Evolutionary conservation across 2,329 filamentous ascomycete species (phyloP).

Genomic region (Ilyonectria destructans): DNA sequence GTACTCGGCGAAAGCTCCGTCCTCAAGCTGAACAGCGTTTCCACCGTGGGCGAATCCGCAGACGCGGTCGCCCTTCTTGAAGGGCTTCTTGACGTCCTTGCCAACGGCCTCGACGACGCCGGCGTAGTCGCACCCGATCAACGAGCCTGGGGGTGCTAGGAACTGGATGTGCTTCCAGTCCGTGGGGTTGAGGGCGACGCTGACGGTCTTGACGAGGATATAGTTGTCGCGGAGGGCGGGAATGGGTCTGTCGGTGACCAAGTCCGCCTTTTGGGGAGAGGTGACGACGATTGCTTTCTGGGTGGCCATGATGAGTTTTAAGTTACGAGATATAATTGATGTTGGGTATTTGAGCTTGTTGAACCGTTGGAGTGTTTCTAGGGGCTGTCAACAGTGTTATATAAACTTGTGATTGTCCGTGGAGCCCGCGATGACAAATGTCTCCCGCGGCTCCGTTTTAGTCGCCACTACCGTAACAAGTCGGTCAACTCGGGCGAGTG

Average conservation of each 20-base stretch:
- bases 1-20: conserved; percentile 61
- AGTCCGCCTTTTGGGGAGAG: background rate
- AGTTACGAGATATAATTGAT: too few relatives aligned
- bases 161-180: conserved; percentile 52
- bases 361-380: background rate
- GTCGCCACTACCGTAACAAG: background rate
- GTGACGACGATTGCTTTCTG: conserved; percentile 11
- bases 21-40: conserved; percentile 24
- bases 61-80: conserved; percentile 65
- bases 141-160: conserved; percentile 46
- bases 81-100: conserved; percentile 52
- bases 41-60: conserved; percentile 37
- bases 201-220: conserved; percentile 54
- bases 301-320: background rate
- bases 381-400: background rate
- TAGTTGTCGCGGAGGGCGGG: conserved; percentile 39
- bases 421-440: background rate
- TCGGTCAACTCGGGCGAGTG: too few relatives aligned
- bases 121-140: conserved; percentile 63
- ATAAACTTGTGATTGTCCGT: background rate
- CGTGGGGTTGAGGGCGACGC: conserved; percentile 53
- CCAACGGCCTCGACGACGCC: conserved; percentile 66
- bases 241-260: conserved; percentile 18
- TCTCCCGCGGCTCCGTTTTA: background rate
- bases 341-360: background rate